phyloP scores from a whole-genome alignment of 805 yeast genomes.

The Candida coquimbonensis region DNA sequence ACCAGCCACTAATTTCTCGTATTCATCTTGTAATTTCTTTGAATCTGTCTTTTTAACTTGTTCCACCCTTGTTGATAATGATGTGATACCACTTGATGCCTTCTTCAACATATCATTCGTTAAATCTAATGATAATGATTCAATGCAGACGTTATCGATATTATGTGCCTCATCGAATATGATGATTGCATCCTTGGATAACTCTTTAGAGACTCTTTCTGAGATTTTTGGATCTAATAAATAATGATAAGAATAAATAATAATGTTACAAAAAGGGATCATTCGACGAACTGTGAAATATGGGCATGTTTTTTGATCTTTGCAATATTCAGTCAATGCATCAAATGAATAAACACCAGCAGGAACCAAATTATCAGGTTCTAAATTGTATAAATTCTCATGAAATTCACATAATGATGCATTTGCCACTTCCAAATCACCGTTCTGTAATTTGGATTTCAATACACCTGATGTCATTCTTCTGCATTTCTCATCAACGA shows the following conservation, averaged over 20 bases:
- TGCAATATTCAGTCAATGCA: slow-evolving; percentile 68
- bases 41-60: slow-evolving; percentile 80
- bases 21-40: slow-evolving; percentile 79
- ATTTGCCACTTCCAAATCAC: slow-evolving; percentile 39
- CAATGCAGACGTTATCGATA: slow-evolving; percentile 97
- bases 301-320: slow-evolving; percentile 79
- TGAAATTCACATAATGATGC: slow-evolving; percentile 75
- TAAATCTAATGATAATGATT: slow-evolving; percentile 82
- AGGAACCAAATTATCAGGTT: slow-evolving; percentile 85
- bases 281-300: slow-evolving; percentile 96
- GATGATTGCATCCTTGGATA: slow-evolving; percentile 86
- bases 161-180: slow-evolving; percentile 99
- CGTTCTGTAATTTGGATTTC: slow-evolving; percentile 52
- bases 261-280: slow-evolving; percentile 90
- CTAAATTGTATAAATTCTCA: slow-evolving; percentile 79
- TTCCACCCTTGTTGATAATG: slow-evolving; percentile 74
- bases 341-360: slow-evolving; percentile 95
- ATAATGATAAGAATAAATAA: slow-evolving; percentile 95
- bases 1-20: slow-evolving; percentile 86
- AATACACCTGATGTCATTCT: slow-evolving; percentile 89
- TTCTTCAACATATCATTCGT: slow-evolving; percentile 83
- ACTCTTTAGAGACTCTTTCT: slow-evolving; percentile 86
- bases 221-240: slow-evolving; percentile 95
- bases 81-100: slow-evolving; percentile 82
- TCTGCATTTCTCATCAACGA: slow-evolving; percentile 95